A percentile compares a stretch with the other conserved stretches of the same genome.
These are phyloP conservation scores for Trichoderma oligosporum DNA, from an alignment of 2,329 filamentous ascomycete species.

Conservation along the genomic window DNA sequence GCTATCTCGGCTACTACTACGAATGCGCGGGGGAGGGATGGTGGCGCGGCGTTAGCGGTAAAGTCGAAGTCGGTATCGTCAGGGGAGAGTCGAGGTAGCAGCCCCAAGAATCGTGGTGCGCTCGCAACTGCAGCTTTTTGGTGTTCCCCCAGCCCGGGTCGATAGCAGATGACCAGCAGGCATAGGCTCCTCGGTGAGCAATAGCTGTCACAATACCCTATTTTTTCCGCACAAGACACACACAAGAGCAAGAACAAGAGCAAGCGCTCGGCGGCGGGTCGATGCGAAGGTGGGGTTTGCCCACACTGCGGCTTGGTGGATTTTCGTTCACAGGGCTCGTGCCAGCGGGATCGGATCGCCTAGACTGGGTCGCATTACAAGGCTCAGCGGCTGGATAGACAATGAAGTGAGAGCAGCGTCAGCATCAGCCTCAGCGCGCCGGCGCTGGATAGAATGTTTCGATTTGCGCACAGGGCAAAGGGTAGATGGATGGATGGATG, in stretches of 20 bases:
- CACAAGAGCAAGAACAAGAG: not conserved
- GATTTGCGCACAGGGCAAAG: not conserved
- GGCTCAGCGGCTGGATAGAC: too few species aligned
- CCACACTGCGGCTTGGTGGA: slow-evolving; percentile 9
- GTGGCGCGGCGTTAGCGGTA: slow-evolving; percentile 8
- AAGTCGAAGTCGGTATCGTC: slow-evolving; percentile 1
- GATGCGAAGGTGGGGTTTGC: slow-evolving; percentile 19
- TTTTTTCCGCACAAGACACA: slow-evolving; percentile 8
- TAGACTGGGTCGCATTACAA: slow-evolving; percentile 9
- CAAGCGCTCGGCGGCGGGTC: slow-evolving; percentile 13
- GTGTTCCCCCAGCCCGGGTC: slow-evolving; percentile 7
- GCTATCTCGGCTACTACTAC: not conserved
- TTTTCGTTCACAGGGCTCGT: slow-evolving; percentile 13
- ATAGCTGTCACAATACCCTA: slow-evolving; percentile 5
- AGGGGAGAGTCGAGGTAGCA: slow-evolving; percentile 2
- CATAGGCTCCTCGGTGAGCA: slow-evolving; percentile 13
- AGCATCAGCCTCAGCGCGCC: slow-evolving; percentile 17
- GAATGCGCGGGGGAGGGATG: slow-evolving; percentile 14
- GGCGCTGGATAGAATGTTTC: slow-evolving; percentile 10
- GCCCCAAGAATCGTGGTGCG: not conserved
- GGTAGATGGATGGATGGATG: not conserved
- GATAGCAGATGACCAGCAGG: slow-evolving; percentile 16
- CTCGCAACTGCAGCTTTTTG: not conserved
- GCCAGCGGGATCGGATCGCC: slow-evolving; percentile 18
- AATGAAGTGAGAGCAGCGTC: not conserved